Conservation (phyloP, 106 monocot species). For the Dendrobium catenatum region DNA sequence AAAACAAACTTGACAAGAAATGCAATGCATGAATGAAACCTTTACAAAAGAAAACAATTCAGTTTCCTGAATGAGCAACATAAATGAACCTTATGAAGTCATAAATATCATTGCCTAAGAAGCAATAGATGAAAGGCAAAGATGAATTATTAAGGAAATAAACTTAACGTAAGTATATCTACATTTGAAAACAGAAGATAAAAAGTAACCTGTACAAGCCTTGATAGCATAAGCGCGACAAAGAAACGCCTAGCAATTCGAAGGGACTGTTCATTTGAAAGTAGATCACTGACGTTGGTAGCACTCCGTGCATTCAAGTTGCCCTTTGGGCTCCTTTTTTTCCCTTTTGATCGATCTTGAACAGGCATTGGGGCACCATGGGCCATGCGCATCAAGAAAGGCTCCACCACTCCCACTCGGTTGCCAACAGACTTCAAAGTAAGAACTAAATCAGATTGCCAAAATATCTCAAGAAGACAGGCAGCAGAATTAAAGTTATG, state of each 20-base stretch:
- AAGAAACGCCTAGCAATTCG: constrained; percentile 87
- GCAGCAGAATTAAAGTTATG: constrained; percentile 4
- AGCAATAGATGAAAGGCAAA: neutral
- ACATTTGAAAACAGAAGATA: neutral
- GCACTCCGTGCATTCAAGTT: constrained; percentile 13
- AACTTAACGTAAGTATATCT: neutral
- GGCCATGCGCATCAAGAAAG: constrained; percentile 97
- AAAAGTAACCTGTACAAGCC: constrained; percentile 77
- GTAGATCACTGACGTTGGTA: constrained; percentile 10
- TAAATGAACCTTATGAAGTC: neutral
- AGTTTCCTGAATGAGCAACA: neutral
- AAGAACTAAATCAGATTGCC: constrained; percentile 1
- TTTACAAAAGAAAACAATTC: neutral
- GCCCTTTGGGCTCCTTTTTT: constrained; percentile 16
- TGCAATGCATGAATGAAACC: neutral
- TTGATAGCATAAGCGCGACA: constrained; percentile 93
- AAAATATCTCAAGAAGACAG: neutral
- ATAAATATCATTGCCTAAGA: neutral
- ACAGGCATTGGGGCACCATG: constrained; percentile 73
- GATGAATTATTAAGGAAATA: constrained; percentile 2
- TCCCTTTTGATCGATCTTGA: constrained; percentile 41
- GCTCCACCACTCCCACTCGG: constrained; percentile 80
- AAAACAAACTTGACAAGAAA: neutral
- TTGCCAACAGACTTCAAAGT: constrained; percentile 86
- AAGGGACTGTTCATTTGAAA: constrained; percentile 46